Evolutionary conservation across 2,329 filamentous ascomycete genomes (phyloP).

Genomic region (Onygenales sp.): DNA sequence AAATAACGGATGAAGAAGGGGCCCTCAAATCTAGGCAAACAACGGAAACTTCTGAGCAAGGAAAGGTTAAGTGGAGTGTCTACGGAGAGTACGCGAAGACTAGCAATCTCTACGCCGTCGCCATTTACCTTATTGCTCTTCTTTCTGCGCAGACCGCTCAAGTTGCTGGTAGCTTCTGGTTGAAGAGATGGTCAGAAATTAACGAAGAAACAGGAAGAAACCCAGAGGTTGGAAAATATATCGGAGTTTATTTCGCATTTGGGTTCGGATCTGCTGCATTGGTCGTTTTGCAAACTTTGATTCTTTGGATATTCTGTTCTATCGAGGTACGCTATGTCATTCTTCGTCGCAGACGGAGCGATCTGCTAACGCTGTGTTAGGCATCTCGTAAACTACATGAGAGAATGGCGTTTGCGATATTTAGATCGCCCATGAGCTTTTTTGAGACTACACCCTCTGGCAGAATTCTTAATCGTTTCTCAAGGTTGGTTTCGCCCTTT

Average conservation of each 20-base stretch:
- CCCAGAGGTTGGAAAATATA: conserved; percentile 72
- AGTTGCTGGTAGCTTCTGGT: conserved; percentile 81
- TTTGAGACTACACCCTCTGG: conserved; percentile 96
- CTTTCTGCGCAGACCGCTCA: conserved; percentile 71
- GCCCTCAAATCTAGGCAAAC: conserved; percentile 69
- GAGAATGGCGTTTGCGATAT: conserved; percentile 93
- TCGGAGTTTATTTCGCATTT: conserved; percentile 92
- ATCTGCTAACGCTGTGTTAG: conserved; percentile 30
- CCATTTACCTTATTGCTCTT: conserved; percentile 67
- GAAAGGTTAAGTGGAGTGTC: conserved; percentile 95
- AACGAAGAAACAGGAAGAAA: conserved; percentile 64
- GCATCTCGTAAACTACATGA: conserved; percentile 95
- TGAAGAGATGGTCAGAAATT: conserved; percentile 81
- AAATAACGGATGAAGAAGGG: conserved; percentile 70
- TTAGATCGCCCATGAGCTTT: conserved; percentile 96
- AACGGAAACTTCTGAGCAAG: conserved; percentile 85
- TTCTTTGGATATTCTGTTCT: conserved; percentile 98
- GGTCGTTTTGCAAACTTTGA: conserved; percentile 83
- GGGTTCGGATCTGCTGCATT: conserved; percentile 77
- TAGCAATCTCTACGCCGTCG: conserved; percentile 78
- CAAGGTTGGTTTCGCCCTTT: conserved; percentile 50
- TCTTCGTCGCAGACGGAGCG: background rate
- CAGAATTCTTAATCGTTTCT: conserved; percentile 94
- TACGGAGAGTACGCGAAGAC: conserved; percentile 92
- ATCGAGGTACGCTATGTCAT: conserved; percentile 61